Conservation (phyloP, 2,329 filamentous ascomycete species). For the Blastomyces parvus region DNA sequence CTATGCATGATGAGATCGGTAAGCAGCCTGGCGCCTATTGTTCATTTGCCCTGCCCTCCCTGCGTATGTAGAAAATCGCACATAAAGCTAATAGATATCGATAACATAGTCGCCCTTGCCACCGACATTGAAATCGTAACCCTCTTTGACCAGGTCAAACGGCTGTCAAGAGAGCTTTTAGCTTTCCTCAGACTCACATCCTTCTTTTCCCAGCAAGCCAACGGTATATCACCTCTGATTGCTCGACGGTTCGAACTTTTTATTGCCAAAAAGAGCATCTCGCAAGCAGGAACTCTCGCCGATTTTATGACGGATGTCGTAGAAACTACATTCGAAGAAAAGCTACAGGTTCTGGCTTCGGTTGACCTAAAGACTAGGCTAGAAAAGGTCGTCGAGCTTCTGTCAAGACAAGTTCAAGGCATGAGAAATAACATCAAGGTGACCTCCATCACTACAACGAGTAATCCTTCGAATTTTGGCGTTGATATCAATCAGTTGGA, state of each 20-base stretch:
- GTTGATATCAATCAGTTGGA: constrained; percentile 47
- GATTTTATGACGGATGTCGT: constrained; percentile 96
- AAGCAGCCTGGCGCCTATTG: constrained; percentile 21
- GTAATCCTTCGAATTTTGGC: constrained; percentile 51
- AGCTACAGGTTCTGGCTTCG: constrained; percentile 74
- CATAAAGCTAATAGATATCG: constrained; percentile 1
- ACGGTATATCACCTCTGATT: constrained; percentile 69
- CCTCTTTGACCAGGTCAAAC: constrained; percentile 71
- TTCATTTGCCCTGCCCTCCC: not conserved
- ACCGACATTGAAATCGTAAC: constrained; percentile 57
- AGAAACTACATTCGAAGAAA: constrained; percentile 81
- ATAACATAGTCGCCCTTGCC: constrained; percentile 27
- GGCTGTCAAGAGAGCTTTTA: constrained; percentile 75
- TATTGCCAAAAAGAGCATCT: constrained; percentile 70
- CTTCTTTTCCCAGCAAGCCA: constrained; percentile 62
- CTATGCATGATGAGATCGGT: constrained; percentile 61
- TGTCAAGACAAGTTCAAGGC: constrained; percentile 69
- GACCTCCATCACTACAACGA: constrained; percentile 62
- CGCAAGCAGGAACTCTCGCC: constrained; percentile 74
- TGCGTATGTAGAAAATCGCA: constrained; percentile 1
- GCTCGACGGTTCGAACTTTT: constrained; percentile 78
- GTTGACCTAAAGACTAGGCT: constrained; percentile 69
- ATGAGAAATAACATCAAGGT: constrained; percentile 85
- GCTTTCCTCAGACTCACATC: constrained; percentile 75
- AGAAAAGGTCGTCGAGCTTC: constrained; percentile 69